Base-by-base conservation (phyloP, 2,329 filamentous ascomycete genomes). In the Hymenotorrendiella dingleyae region DNA sequence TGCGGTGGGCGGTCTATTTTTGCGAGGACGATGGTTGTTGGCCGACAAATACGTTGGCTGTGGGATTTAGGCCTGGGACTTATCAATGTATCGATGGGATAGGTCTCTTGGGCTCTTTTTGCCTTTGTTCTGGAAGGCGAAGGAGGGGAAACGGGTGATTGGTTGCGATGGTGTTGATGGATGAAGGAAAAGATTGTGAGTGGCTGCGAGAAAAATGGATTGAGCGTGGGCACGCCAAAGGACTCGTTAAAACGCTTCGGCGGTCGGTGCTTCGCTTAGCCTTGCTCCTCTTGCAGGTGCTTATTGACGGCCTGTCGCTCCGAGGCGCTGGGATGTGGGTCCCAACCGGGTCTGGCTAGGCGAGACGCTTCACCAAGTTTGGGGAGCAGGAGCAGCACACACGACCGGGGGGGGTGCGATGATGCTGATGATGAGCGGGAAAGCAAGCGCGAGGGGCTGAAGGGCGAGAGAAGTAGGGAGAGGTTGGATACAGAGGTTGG, bases 91-190 rank as follows among this genome's bases (percentile, higher is more conserved):
- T 34, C 32, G 14, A 30, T 12, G 32, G 14, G 29, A 33, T 19
- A 16, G 14, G 14, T 3, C 6, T 9, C 12, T 30, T 16, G n/a
- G 17, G 28, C n/a, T 36, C 40, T 49, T 46, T 45, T 43, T 24
- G 30, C 23, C 26, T 33, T 17, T 12, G 42, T 47, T 39, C 43
- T 50, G 35, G 42, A 38, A 43, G 42, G 26, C 52, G 48, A 52
- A 47, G 48, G 49, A 49, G 47, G 49, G 43, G 46, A 39, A 20
- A 39, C 28, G 36, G 16, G n/a, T 53, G 53, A 53, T 53, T 53
- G 53, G 49, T 50, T 52, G 40, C 46, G 43, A 29, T 47, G 40
- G 40, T 40, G 47, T 49, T 48, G 47, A 49, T 45, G 46, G 36
- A 36, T 37, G 32, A 36, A 45, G 29, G 43, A 36, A 42, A 47